Base-by-base conservation (phyloP, 495 filamentous ascomycete species). In the Penicillium simplicissimum region DNA sequence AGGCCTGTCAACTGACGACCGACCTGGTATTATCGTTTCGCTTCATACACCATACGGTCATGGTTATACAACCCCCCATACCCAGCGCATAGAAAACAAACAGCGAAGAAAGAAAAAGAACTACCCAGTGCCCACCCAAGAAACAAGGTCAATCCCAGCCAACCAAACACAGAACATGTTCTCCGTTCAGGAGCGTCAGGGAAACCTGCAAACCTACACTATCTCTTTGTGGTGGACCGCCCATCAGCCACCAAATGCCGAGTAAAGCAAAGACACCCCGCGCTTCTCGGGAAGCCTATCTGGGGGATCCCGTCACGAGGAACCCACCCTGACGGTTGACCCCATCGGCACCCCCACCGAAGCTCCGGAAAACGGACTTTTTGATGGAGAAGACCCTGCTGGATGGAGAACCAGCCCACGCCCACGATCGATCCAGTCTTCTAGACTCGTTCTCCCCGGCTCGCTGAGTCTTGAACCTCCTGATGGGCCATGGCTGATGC, bases 241-340 rank as follows among this genome's bases (percentile, higher is more conserved):
- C 8, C 15, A 19, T 13, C 45, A 17, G 9, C 48, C 34, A 37
- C 45, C 23, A 13, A 23, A 62, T 38, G 10, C 38, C 42, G 48
- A 64, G 35, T 33, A 47, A 60, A 34, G 38, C 17, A 53, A 53
- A 33, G 35, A 9, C 23, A 21, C 33, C 60, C 60, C 60, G 34
- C 49, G 25, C 42, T 47, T 61, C 54, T 58, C 64, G 69, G 69
- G 62, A 71, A 69, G 57, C 67, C 69, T 67, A 65, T 67, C 64
- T 65, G 57, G 69, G 69, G 67, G 43, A 67, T 63, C 57, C 69
- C 64, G 67, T 52, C 10, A 42, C 11, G 19, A 21, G 2, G 51
- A n/a, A n/a, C 31, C 21, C 51, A n/a, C 4, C 31, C 19, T n/a
- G n/a, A n/a, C n/a, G n/a, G n/a, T n/a, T n/a, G n/a, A n/a, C n/a